phyloP scores from a whole-genome alignment of 2,329 filamentous ascomycete genomes.

The Chrysoporthe puriensis region DNA sequence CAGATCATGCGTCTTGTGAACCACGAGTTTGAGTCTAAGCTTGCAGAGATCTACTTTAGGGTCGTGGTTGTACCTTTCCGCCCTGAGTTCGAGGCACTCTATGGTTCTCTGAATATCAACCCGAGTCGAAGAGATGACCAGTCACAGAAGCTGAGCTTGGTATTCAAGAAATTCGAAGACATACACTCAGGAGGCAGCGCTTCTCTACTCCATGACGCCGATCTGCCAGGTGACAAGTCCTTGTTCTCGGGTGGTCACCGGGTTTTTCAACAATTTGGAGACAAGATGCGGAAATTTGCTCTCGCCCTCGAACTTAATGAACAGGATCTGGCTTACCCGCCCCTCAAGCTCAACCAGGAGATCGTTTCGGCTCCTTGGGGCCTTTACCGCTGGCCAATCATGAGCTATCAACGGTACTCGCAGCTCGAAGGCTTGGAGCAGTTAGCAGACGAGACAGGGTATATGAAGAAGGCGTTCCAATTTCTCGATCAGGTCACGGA shows the following conservation, averaged over 20 bases:
- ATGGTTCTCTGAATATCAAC: slow-evolving; percentile 44
- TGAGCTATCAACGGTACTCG: slow-evolving; percentile 61
- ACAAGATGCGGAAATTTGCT: slow-evolving; percentile 64
- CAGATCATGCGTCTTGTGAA: slow-evolving; percentile 65
- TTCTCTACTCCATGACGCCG: not conserved
- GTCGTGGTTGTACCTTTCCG: slow-evolving; percentile 69
- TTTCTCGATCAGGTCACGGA: slow-evolving; percentile 60
- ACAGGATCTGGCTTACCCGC: slow-evolving; percentile 51
- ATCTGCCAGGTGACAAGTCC: slow-evolving; percentile 33
- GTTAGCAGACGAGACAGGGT: slow-evolving; percentile 64
- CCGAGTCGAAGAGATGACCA: slow-evolving; percentile 29
- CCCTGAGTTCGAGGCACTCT: slow-evolving; percentile 51
- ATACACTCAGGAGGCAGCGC: not conserved
- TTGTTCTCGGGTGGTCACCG: slow-evolving; percentile 56
- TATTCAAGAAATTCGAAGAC: slow-evolving; percentile 30
- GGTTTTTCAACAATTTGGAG: slow-evolving; percentile 64
- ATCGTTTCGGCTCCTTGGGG: slow-evolving; percentile 64
- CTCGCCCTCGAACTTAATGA: slow-evolving; percentile 72
- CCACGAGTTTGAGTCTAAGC: slow-evolving; percentile 49
- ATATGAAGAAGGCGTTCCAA: slow-evolving; percentile 62
- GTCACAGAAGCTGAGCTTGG: slow-evolving; percentile 29
- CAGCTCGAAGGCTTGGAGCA: slow-evolving; percentile 63
- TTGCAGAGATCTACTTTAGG: slow-evolving; percentile 54
- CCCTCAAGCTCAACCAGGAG: slow-evolving; percentile 59
- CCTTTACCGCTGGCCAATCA: slow-evolving; percentile 65